Evolutionary conservation across 169 alveolate species (phyloP), one percentile per base, ranked within the genome.

Genomic region (Babesia sp.): DNA sequence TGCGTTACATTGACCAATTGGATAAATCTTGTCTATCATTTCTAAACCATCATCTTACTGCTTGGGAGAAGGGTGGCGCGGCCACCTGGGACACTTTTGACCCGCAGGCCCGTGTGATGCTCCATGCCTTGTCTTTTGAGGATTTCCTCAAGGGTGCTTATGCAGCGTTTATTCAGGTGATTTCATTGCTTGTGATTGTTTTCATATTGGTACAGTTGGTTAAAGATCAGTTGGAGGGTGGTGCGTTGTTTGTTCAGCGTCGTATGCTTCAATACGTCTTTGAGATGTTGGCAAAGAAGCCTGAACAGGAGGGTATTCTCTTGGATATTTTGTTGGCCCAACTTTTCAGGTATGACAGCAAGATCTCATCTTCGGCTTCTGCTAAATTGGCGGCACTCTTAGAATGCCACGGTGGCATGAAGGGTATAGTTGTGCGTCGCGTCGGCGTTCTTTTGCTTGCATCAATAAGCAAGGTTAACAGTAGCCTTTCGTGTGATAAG

Each of bases 101-200:
- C 16, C 61, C 61, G 20, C 53, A 45, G 26, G 87, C 69, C 7
- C 60, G 59, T 11, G 29, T 29, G 59, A 41, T 79, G 46, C 60
- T 79, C 31, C 76, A 66, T 37, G 69, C 71, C n/a, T 33, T 79
- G 9, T 48, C 71, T 31, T 79, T 79, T 36, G 87, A 79, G 71
- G 87, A 79, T 50, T 79, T 56, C 34, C 53, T 79, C 46, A 79
- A 79, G 53, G 83, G 87, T 0, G 66, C 71, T 3, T 79, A 79
- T 31, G 73, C 87, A 6, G 63, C 87, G 9, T 79, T 55, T 54
- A 79, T 79, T 11, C 87, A 79, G 83, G 87, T 79, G 37, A 6
- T 28, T 56, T 57, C 12, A 11, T 12, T n/a, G n/a, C 28, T 5
- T n/a, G n/a, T 3, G 22, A 12, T 1, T 7, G 26, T 24, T 12